A percentile compares a stretch with the other conserved stretches of the same genome.
phyloP scores from a whole-genome alignment of 805 yeast species.

The Ascoidea tarda region DNA sequence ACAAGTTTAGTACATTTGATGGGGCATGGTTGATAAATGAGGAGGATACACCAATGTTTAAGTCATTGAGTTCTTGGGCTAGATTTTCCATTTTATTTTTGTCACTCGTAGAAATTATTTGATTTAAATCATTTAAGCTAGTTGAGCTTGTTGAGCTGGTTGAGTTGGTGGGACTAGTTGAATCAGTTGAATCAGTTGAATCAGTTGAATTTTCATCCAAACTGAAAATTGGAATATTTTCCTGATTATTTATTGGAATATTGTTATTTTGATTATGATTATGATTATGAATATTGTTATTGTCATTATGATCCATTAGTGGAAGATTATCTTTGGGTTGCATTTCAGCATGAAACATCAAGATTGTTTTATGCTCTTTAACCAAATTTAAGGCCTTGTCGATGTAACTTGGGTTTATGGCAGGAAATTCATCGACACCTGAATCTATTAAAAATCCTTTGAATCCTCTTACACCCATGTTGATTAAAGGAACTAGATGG shows the following conservation, averaged over 20 bases:
- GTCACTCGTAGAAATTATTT: not conserved
- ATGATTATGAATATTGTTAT: constrained; percentile 7
- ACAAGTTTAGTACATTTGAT: not conserved
- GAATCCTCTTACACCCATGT: constrained; percentile 87
- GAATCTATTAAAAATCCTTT: constrained; percentile 87
- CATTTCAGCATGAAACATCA: constrained; percentile 93
- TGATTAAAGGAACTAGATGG: constrained; percentile 59
- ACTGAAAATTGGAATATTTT: constrained; percentile 9
- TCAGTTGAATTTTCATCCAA: constrained; percentile 2
- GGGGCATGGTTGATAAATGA: not conserved
- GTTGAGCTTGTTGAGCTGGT: not conserved
- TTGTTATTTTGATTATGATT: constrained; percentile 19
- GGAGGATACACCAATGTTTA: constrained; percentile 8
- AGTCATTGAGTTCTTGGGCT: constrained; percentile 14
- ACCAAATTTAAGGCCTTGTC: constrained; percentile 51
- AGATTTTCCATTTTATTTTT: not conserved
- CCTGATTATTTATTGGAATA: constrained; percentile 11
- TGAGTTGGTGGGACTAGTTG: not conserved
- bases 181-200: too few relatives aligned
- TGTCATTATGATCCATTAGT: constrained; percentile 9
- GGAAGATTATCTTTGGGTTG: constrained; percentile 25
- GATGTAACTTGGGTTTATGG: constrained; percentile 52
- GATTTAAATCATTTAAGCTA: not conserved
- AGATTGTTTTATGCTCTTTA: constrained; percentile 47
- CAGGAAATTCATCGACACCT: constrained; percentile 95